These are phyloP conservation scores for Sporothrix euskadiensis DNA, from an alignment of 2,329 filamentous ascomycete genomes.

Conservation along the genomic window DNA sequence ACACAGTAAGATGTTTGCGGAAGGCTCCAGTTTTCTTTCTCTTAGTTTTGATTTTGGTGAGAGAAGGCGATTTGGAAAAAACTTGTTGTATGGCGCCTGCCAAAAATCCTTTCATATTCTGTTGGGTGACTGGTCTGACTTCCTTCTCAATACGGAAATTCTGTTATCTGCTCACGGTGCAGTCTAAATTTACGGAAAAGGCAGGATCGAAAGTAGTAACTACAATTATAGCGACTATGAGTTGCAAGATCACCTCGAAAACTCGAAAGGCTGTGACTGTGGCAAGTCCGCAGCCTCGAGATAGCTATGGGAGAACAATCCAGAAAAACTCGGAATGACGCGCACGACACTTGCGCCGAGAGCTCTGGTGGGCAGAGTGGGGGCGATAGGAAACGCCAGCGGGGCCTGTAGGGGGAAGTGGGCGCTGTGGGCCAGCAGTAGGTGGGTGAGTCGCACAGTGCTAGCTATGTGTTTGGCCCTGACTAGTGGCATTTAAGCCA, in stretches of 20 bases:
- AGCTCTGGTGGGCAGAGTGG: background rate
- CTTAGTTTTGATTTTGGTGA: slow-evolving; percentile 1
- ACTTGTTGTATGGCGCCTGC: background rate
- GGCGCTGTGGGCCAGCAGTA: background rate
- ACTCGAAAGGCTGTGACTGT: background rate
- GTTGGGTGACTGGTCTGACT: background rate
- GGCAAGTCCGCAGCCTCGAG: background rate
- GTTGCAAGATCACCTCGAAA: background rate
- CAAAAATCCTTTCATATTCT: background rate
- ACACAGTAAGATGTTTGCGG: background rate
- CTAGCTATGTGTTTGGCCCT: background rate
- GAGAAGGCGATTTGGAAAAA: background rate
- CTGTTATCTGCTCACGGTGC: background rate
- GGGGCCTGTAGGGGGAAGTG: background rate
- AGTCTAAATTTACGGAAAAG: background rate
- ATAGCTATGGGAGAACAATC: background rate
- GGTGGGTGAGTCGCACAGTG: background rate
- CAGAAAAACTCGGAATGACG: slow-evolving; percentile 19
- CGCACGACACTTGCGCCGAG: slow-evolving; percentile 12
- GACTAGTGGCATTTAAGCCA: background rate
- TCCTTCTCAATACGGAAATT: background rate
- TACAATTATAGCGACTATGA: background rate
- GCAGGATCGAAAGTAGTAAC: background rate
- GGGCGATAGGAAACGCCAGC: background rate
- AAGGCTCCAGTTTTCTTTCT: slow-evolving; percentile 23